These are phyloP conservation scores for Lentinula edodes DNA, from an alignment of 768 basidiomycete genomes.

Conservation along the genomic window DNA sequence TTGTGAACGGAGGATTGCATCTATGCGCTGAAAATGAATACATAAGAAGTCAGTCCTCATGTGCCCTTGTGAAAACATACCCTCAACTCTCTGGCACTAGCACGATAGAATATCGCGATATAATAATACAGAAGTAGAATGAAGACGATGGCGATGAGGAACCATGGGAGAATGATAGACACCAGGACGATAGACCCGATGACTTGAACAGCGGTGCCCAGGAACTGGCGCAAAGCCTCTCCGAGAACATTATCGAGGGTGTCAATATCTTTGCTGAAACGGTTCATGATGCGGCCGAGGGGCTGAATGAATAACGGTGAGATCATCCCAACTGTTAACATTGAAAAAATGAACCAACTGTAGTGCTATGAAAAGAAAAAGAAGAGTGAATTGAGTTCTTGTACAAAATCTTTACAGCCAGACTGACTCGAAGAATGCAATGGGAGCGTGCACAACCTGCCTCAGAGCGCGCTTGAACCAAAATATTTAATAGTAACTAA, in stretches of 20 bases:
- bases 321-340: no score
- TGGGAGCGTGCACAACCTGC: constrained; percentile 55
- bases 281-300: constrained; percentile 38
- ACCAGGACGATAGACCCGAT: constrained; percentile 29
- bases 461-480: constrained; percentile 42
- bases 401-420: no score
- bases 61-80: no score
- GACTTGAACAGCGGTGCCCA: constrained; percentile 12
- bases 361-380: constrained; percentile 27
- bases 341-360: constrained; percentile 29
- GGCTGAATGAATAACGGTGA: no score
- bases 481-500: constrained; percentile 31
- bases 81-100: no score
- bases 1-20: no score
- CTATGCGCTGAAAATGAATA: no score
- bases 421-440: constrained; percentile 55
- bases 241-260: constrained; percentile 50
- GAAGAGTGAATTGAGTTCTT: no score
- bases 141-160: constrained; percentile 28
- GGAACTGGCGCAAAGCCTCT: not conserved
- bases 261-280: constrained; percentile 61
- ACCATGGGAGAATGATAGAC: constrained; percentile 32
- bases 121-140: constrained; percentile 27
- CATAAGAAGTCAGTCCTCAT: no score
- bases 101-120: constrained; percentile 27